Conservation (phyloP, 2,329 filamentous ascomycete species). For the Dichotomopilus funicola region DNA sequence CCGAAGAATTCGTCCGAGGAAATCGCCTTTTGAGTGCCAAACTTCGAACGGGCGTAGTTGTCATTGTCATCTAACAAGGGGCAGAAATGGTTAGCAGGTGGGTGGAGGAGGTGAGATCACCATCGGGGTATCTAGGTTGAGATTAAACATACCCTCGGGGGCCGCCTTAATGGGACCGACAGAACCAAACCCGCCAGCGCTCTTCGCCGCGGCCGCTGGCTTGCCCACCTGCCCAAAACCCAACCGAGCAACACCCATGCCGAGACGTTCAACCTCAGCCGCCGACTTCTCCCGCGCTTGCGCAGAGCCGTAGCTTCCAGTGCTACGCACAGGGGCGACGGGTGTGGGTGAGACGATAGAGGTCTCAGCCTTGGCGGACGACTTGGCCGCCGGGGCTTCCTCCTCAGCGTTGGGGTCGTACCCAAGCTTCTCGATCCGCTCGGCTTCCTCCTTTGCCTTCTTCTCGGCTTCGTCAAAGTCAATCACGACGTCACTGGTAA, state of each 20-base stretch:
- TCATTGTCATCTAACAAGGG: constrained; percentile 62
- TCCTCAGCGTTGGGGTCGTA: constrained; percentile 90
- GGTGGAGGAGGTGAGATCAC: background rate
- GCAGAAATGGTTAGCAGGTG: background rate
- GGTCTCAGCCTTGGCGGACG: constrained; percentile 44
- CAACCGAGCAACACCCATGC: constrained; percentile 79
- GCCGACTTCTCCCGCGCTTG: constrained; percentile 56
- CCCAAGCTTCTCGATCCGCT: constrained; percentile 88
- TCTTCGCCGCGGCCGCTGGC: constrained; percentile 47
- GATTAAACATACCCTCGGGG: constrained; percentile 51
- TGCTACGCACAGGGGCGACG: constrained; percentile 53
- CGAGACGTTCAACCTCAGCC: constrained; percentile 79
- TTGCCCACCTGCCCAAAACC: constrained; percentile 79
- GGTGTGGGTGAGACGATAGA: constrained; percentile 69
- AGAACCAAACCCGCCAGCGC: constrained; percentile 80
- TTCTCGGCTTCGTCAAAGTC: constrained; percentile 97
- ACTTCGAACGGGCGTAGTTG: constrained; percentile 78
- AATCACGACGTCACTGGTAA: constrained; percentile 62
- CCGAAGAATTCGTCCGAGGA: constrained; percentile 98
- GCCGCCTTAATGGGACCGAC: constrained; percentile 67
- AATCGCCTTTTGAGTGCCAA: constrained; percentile 89
- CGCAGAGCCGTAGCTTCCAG: constrained; percentile 49
- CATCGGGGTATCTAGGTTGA: too few relatives aligned
- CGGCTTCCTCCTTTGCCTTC: constrained; percentile 94
- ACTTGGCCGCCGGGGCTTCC: constrained; percentile 37